phyloP scores from a whole-genome alignment of 73 alveolate genomes.

The Paramecium sonneborni region DNA sequence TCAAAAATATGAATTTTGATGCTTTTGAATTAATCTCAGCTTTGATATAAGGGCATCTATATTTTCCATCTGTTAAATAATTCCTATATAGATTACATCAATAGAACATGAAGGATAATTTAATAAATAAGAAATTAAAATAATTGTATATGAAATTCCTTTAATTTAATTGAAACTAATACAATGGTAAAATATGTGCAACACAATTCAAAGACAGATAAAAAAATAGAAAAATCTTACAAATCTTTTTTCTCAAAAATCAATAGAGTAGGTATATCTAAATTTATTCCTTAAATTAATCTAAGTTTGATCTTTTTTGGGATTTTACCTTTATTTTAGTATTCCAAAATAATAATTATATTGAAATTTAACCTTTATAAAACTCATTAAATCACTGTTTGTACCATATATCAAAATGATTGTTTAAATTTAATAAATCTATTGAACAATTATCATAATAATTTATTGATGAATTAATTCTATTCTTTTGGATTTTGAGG shows the following conservation, averaged over 20 bases:
- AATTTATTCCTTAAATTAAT: background rate
- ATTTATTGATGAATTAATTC: background rate
- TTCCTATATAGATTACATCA: background rate
- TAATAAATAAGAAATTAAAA: background rate
- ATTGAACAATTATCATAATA: background rate
- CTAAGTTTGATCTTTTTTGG: conserved; percentile 36
- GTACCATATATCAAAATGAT: background rate
- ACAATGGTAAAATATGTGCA: background rate
- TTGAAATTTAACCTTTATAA: background rate
- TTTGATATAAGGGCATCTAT: background rate
- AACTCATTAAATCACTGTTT: background rate
- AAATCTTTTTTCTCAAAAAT: background rate
- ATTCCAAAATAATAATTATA: background rate
- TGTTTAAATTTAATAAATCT: background rate
- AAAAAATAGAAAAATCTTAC: background rate
- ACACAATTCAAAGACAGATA: background rate
- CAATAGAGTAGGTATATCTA: background rate
- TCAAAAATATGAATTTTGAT: background rate
- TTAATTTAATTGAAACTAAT: background rate
- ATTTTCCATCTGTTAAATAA: background rate
- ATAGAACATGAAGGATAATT: background rate
- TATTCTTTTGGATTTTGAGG: background rate
- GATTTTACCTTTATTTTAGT: conserved; percentile 25
- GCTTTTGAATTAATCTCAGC: background rate
- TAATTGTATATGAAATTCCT: background rate